Conservation (phyloP, 148 eudicot species). For the Spergularia marina region DNA sequence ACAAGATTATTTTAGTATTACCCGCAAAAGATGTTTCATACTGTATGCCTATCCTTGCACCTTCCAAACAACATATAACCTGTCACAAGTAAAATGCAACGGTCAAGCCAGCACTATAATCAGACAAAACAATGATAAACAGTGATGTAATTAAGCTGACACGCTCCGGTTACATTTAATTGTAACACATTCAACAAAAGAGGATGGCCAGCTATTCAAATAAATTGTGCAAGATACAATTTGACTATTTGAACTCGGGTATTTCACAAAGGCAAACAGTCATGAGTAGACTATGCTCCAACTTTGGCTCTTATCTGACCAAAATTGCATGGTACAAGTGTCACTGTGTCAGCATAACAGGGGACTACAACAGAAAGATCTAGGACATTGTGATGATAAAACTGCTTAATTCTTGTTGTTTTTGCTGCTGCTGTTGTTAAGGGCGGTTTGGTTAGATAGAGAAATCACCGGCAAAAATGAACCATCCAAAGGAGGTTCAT, state of each 20-base stretch:
- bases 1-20: conserved; percentile 27
- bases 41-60: conserved; percentile 96
- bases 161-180: background rate
- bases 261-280: background rate
- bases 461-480: background rate
- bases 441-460: background rate
- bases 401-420: background rate
- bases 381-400: background rate
- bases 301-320: background rate
- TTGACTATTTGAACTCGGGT: background rate
- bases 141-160: background rate
- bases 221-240: background rate
- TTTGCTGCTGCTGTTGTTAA: background rate
- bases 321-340: background rate
- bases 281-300: background rate
- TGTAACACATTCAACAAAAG: background rate
- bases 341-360: background rate
- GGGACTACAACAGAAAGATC: background rate
- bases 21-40: conserved; percentile 97
- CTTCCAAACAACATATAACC: conserved; percentile 89
- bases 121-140: background rate
- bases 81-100: conserved; percentile 27
- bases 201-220: background rate
- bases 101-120: background rate
- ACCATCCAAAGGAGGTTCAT: background rate